Conservation (phyloP, 192 early-diverging fungal species). For the Haplosporangium gracile region DNA sequence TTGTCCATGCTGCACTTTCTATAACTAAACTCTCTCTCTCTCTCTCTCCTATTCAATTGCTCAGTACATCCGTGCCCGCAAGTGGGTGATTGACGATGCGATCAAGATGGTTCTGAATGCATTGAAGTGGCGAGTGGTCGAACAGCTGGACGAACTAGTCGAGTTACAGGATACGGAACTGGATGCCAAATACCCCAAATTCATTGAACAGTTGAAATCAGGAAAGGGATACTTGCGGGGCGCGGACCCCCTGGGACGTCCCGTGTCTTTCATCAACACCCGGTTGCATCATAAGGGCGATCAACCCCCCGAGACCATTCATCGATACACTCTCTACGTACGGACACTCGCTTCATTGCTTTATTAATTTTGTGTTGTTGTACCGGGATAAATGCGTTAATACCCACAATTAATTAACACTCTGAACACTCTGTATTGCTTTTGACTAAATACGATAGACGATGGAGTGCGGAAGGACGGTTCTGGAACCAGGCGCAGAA, state of each 20-base stretch:
- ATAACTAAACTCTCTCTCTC: not conserved
- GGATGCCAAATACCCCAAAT: conserved; percentile 57
- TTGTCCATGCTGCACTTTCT: too few relatives aligned
- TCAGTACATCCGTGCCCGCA: conserved; percentile 87
- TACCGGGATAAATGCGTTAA: too few relatives aligned
- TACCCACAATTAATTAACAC: conserved; percentile 12
- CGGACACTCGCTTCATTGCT: conserved; percentile 34
- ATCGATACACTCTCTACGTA: conserved; percentile 76
- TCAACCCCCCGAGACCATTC: conserved; percentile 73
- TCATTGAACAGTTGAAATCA: conserved; percentile 55
- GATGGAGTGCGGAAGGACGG: conserved; percentile 72
- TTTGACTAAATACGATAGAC: conserved; percentile 63
- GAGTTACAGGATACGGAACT: conserved; percentile 60
- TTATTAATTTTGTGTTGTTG: not conserved
- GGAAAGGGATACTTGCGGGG: conserved; percentile 66
- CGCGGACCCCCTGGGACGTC: conserved; percentile 62
- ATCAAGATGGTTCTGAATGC: conserved; percentile 77
- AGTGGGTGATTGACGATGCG: conserved; percentile 87
- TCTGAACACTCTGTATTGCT: not conserved
- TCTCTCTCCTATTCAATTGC: too few relatives aligned
- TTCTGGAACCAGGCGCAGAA: conserved; percentile 70
- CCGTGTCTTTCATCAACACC: conserved; percentile 64
- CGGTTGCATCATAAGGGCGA: conserved; percentile 66
- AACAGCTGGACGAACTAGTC: conserved; percentile 63
- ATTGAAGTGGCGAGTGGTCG: conserved; percentile 81